Evolutionary conservation across 2,329 filamentous ascomycete species (phyloP).

Genomic region (Fusarium multiceps): DNA sequence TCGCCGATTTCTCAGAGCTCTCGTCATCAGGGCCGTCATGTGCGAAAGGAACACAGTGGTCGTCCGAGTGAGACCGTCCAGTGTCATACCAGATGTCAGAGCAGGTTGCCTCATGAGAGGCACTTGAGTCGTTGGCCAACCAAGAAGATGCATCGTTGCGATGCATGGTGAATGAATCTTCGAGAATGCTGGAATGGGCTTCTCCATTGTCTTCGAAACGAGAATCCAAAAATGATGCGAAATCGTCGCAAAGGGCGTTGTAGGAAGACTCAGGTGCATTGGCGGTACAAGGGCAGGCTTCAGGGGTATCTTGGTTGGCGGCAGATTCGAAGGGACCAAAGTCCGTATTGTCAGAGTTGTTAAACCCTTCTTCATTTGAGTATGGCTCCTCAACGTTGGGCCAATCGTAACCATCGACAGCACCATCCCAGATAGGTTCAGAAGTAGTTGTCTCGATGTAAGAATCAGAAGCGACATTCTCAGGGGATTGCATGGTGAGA

Average conservation of each 20-base stretch:
- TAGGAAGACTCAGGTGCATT: background rate
- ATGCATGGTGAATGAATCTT: background rate
- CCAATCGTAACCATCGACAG: background rate
- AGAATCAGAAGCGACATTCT: background rate
- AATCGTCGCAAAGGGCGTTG: background rate
- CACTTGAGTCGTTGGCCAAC: background rate
- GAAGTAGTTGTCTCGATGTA: background rate
- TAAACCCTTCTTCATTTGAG: background rate
- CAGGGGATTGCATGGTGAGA: background rate
- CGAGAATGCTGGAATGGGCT: too few species aligned
- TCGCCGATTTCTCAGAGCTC: background rate
- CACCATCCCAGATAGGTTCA: background rate
- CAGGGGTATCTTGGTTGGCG: background rate
- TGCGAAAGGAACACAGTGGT: background rate
- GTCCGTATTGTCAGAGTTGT: background rate
- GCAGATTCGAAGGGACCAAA: background rate
- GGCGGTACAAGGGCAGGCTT: background rate
- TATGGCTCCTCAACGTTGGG: background rate
- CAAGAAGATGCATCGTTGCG: background rate
- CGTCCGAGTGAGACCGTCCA: background rate
- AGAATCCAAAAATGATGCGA: background rate
- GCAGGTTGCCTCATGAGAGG: background rate
- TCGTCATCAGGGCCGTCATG: background rate
- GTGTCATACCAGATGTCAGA: background rate
- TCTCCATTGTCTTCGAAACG: background rate